Evolutionary conservation across 1,284 basidiomycete species (phyloP), one percentile per base, ranked within the genome.

Genomic region (Meripilus lineatus): DNA sequence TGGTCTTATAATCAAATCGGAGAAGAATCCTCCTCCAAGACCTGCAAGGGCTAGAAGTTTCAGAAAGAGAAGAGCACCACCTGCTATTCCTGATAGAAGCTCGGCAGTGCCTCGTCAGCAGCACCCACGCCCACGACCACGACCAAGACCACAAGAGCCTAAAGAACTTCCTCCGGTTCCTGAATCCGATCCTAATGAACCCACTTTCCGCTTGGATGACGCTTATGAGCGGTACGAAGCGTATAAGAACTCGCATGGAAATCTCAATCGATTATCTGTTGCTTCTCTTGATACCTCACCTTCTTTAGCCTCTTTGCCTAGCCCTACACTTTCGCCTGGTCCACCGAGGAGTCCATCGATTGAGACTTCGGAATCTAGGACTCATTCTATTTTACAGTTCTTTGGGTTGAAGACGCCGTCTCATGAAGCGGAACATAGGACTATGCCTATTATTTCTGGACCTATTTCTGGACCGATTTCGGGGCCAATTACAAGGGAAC

Each of bases 151-250:
- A 5, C 43, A 46, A 11, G 54, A 55, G 10, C 40, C 53, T 18
- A 82, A 82, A 54, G 71, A 78, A 15, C 67, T 84, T n/a, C 84
- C 81, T 10, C 64, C 74, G 1, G 53, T 76, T 1, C 83, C 64
- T 5, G 53, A 53, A 22, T 34, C 54, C 2, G 54, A 56, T 14
- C 46, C 53, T 4, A 44, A 46, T 8, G 60, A 59, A 25, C 49
- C 45, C 33, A 54, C 59, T 3, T 39, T 63, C 1, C 71, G 69
- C 25, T 69, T 89, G 43, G 84, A 93, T 55, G 93, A 97, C 63
- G 93, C 93, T 0, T 97, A 88, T 61, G 90, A 92, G 47, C 75
- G 90, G 15, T 96, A 93, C 59, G 88, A 93, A 65, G 72, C 80
- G 35, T 91, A 85, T 62, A 79, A 79, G 52, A 75, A 81, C 52